A percentile compares a stretch with the other conserved stretches of the same genome.
Evolutionary conservation across 495 filamentous ascomycete genomes (phyloP).

Genomic region (Copromyces sp.): DNA sequence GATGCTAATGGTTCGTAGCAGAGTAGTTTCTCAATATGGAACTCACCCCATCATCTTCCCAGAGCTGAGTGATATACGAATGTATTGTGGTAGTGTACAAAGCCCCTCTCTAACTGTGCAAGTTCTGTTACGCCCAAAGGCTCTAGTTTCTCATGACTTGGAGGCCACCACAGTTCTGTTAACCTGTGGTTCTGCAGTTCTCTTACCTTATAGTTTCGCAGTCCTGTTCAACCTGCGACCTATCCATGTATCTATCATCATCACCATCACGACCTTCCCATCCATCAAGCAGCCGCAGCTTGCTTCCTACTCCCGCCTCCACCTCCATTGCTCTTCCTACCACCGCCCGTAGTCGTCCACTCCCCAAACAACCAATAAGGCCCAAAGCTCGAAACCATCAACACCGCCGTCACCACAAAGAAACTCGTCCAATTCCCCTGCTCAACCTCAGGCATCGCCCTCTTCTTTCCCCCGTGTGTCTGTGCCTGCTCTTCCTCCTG

Average conservation of each 20-base stretch:
- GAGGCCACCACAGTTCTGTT: neutral
- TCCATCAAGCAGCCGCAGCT: neutral
- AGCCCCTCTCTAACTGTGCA: neutral
- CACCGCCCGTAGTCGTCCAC: conserved; percentile 10
- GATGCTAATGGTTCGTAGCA: neutral
- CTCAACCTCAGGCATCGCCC: neutral
- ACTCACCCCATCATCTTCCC: neutral
- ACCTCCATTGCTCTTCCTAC: neutral
- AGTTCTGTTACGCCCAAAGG: neutral
- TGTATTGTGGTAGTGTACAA: neutral
- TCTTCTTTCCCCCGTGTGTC: conserved; percentile 2
- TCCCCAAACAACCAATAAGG: conserved; percentile 22
- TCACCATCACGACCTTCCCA: neutral
- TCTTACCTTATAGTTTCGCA: neutral
- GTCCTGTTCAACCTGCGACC: neutral
- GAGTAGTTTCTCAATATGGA: neutral
- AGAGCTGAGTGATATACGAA: neutral
- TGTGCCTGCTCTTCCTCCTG: conserved; percentile 17
- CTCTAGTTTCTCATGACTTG: neutral
- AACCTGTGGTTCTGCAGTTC: neutral
- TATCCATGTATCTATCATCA: neutral
- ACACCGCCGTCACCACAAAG: conserved; percentile 26
- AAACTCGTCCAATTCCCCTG: conserved; percentile 23
- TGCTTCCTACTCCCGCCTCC: neutral
- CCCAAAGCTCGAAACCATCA: conserved; percentile 26